Evolutionary conservation across 2,329 filamentous ascomycete genomes (phyloP).

Genomic region (Aspergillus awamori): DNA sequence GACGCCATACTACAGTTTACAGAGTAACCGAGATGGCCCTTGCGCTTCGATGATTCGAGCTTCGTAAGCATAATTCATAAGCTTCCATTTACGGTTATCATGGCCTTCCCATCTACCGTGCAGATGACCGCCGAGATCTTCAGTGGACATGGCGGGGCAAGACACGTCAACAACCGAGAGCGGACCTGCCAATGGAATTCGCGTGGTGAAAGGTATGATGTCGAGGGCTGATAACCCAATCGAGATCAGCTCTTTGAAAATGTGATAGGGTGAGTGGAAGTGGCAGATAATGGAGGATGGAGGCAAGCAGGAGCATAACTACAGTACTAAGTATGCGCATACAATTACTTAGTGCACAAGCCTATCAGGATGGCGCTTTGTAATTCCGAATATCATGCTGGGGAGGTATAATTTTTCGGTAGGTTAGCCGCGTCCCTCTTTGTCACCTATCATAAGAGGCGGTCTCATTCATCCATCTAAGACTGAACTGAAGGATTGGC

Average conservation of each 20-base stretch:
- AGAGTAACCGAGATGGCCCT: background rate
- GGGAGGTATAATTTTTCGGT: background rate
- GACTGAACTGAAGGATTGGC: background rate
- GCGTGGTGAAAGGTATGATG: background rate
- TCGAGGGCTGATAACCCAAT: background rate
- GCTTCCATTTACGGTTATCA: background rate
- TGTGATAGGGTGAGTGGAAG: background rate
- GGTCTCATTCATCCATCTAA: background rate
- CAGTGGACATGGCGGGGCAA: slow-evolving; percentile 5
- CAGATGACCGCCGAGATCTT: background rate
- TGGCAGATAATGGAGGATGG: too few species aligned
- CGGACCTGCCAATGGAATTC: background rate
- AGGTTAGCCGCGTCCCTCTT: background rate
- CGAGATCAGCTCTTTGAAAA: background rate
- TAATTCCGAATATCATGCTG: too few species aligned
- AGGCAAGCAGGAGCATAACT: too few species aligned
- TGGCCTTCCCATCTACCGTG: background rate
- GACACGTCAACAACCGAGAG: slow-evolving; percentile 5
- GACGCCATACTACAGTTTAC: background rate
- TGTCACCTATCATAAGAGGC: background rate
- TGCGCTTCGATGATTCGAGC: too few species aligned
- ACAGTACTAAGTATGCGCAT: too few species aligned
- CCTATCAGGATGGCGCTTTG: too few species aligned
- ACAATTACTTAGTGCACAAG: too few species aligned
- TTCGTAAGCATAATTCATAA: background rate